Evolutionary conservation across 805 yeast genomes (phyloP).

Genomic region (Pichia thaimueangensis): DNA sequence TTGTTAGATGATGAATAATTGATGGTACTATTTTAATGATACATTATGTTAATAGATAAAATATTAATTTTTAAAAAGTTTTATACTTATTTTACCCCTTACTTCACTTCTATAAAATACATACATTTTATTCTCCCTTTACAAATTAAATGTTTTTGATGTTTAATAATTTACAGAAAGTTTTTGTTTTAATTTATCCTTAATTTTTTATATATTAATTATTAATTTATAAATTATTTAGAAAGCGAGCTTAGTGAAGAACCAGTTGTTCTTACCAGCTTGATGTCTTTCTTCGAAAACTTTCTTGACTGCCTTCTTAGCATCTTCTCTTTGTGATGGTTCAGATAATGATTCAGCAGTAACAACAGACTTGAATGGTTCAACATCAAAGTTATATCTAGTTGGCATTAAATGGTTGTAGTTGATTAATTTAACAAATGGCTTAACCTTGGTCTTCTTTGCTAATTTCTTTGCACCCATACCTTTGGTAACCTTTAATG

Average conservation of each 20-base stretch:
- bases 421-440: constrained; percentile 98
- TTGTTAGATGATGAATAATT: too few species aligned
- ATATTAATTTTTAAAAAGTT: too few species aligned
- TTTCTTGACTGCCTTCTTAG: constrained; percentile 97
- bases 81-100: too few species aligned
- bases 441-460: constrained; percentile 97
- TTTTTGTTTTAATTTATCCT: constrained; percentile 10
- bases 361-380: constrained; percentile 85
- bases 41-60: too few species aligned
- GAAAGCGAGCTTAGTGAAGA: constrained; percentile 77
- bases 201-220: constrained; percentile 8
- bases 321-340: constrained; percentile 98
- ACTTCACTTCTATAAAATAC: too few species aligned
- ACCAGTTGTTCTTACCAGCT: constrained; percentile 99
- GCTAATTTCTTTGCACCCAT: constrained; percentile 95
- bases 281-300: constrained; percentile 99
- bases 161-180: too few species aligned
- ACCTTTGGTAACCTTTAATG: constrained; percentile 91
- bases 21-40: too few species aligned
- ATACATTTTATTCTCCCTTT: neutral
- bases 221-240: constrained; percentile 25
- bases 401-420: constrained; percentile 99
- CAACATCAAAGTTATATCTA: constrained; percentile 97
- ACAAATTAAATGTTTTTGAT: constrained; percentile 1
- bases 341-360: constrained; percentile 91